These are phyloP conservation scores for Exophiala aquamarina DNA, from an alignment of 2,329 filamentous ascomycete species.

Conservation along the genomic window DNA sequence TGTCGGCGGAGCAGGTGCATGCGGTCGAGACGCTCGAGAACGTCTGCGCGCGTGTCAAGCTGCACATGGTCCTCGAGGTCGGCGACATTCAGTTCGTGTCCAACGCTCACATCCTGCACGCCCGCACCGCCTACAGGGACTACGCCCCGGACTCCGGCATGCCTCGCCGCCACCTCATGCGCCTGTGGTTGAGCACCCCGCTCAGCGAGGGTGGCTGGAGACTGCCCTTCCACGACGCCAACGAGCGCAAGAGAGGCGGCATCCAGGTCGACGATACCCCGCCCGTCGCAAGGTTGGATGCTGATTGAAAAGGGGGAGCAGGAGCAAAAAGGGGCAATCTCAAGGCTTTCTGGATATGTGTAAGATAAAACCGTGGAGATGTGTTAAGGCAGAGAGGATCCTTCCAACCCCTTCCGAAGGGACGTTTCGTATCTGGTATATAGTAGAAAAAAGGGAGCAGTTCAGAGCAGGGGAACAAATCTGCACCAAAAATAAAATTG, in stretches of 20 bases:
- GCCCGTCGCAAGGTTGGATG: constrained; percentile 73
- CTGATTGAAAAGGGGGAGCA: constrained; percentile 53
- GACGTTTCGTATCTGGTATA: too few species aligned
- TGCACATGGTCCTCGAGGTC: constrained; percentile 84
- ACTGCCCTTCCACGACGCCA: constrained; percentile 76
- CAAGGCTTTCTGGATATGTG: too few species aligned
- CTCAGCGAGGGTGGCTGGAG: constrained; percentile 83
- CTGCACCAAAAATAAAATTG: too few species aligned
- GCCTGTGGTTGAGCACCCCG: constrained; percentile 80
- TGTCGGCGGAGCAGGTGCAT: constrained; percentile 67
- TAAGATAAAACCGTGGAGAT: too few species aligned
- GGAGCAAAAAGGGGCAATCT: too few species aligned
- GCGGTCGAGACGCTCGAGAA: constrained; percentile 72
- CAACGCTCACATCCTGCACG: constrained; percentile 79
- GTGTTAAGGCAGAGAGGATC: too few species aligned
- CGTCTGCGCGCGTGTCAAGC: constrained; percentile 68
- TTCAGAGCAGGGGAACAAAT: too few species aligned
- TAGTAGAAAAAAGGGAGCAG: too few species aligned
- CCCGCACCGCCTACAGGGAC: constrained; percentile 76
- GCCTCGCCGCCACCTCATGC: constrained; percentile 72
- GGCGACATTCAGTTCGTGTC: constrained; percentile 86
- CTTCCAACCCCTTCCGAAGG: too few species aligned
- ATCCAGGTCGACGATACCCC: constrained; percentile 82
- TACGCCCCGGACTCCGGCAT: constrained; percentile 50
- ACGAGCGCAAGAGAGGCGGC: constrained; percentile 82